Base-by-base conservation (phyloP, 495 filamentous ascomycete genomes). In the Hypoxylon fragiforme region DNA sequence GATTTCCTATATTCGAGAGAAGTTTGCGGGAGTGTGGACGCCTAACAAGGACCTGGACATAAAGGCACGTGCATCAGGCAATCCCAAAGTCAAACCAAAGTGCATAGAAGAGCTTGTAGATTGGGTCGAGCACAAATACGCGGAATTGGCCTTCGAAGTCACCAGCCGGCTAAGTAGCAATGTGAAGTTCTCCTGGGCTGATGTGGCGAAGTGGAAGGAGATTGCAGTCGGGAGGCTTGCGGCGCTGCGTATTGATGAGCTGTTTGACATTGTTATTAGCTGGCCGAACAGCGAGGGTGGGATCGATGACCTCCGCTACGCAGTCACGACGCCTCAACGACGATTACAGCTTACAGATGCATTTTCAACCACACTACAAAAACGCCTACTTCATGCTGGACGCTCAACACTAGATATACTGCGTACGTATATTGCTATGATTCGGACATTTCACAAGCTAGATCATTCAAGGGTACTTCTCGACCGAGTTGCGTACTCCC, bases 401-500 rank as follows among this genome's bases (percentile, higher is more conserved):
- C 84, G 90, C 28, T 91, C 91, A 31, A 99, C 94, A 0, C 81
- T 89, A 2, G 84, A 95, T 53, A 96, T 99, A 15, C 71, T 99
- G 21, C 86, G 86, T 46, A 80, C 91, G 3, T 99, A 99, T 68
- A 95, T 97, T 43, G 87, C 86, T 12, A 87, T 97, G 55, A 97
- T 99, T 48, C 84, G 88, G 37, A 87, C 89, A 0, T 95, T 99
- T 58, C 87, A 88, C 57, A 72, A 86, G n/a, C 76, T 99, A 9
- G 94, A 99, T 62, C 85, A 90, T 3, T 92, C 91, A 50, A 91
- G 92, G 13, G 94, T 97, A 3, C 80, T 97, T 4, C 77, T 99
- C 7, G 88, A 92, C 65, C 85, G 91, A 6, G 86, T 96, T 34
- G 89, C 91, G 12, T 81, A 85, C 22, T 85, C 87, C 1, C 85